A percentile compares a stretch with the other conserved stretches of the same genome.
phyloP scores from a whole-genome alignment of 169 alveolate genomes.

The Eimeria acervulina region DNA sequence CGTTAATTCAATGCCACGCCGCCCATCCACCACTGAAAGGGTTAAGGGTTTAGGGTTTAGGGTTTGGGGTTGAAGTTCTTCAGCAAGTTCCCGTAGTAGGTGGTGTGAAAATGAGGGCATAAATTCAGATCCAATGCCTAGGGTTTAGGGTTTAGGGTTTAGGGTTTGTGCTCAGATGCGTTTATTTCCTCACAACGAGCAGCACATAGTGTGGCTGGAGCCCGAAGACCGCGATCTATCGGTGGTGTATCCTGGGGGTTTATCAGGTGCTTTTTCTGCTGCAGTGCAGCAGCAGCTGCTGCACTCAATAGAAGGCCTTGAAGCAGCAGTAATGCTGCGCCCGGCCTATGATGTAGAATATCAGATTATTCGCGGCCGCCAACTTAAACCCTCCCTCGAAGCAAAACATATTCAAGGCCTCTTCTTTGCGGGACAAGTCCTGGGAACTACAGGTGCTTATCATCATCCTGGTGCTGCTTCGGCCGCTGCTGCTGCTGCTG shows the following conservation, averaged over 20 bases:
- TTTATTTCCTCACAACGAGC: conserved; percentile 89
- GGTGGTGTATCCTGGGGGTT: conserved; percentile 95
- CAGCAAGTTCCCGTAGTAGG: too few species aligned
- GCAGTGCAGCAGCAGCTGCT: conserved; percentile 89
- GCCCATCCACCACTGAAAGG: too few species aligned
- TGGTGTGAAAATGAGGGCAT: too few species aligned
- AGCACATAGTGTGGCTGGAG: conserved; percentile 96
- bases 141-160: not conserved
- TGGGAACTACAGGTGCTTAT: conserved; percentile 95
- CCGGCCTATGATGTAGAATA: conserved; percentile 96
- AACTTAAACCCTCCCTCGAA: conserved; percentile 91
- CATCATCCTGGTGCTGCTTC: not conserved
- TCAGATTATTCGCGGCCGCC: conserved; percentile 91
- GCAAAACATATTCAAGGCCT: conserved; percentile 89
- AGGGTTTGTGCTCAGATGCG: conserved; percentile 41
- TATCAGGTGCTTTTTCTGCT: conserved; percentile 94
- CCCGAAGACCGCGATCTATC: conserved; percentile 93
- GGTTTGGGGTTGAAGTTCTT: not conserved
- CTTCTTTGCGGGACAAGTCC: conserved; percentile 95
- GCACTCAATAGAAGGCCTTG: conserved; percentile 89
- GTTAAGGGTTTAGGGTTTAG: not conserved
- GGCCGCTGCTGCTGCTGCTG: not conserved
- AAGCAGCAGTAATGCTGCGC: conserved; percentile 89
- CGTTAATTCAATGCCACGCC: too few species aligned
- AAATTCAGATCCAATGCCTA: too few species aligned